phyloP scores from a whole-genome alignment of 257 asterid genomes.

The Solanum chiquidenum region DNA sequence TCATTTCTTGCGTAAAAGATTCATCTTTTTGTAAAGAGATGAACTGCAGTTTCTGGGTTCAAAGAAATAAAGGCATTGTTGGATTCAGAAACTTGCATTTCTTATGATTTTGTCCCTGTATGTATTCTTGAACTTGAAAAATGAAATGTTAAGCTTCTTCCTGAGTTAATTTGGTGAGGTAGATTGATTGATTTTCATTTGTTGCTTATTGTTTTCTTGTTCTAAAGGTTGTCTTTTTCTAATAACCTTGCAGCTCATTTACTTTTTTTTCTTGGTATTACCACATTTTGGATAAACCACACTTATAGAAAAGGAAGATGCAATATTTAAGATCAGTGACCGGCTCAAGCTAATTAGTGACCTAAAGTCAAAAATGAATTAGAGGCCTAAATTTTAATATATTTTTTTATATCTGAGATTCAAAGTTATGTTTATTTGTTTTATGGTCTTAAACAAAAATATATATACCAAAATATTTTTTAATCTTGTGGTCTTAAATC shows the following conservation, averaged over 20 bases:
- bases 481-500: too few relatives aligned
- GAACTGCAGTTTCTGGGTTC: too few relatives aligned
- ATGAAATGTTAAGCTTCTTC: background rate
- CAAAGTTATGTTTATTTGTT: too few relatives aligned
- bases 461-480: too few relatives aligned
- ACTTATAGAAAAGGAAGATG: background rate
- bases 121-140: background rate
- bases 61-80: too few relatives aligned
- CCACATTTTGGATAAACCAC: background rate
- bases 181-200: background rate
- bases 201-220: background rate
- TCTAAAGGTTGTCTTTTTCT: background rate
- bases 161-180: background rate
- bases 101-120: background rate
- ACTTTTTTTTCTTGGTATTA: background rate
- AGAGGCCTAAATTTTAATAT: too few relatives aligned
- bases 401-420: too few relatives aligned
- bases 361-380: too few relatives aligned
- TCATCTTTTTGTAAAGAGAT: too few relatives aligned
- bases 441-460: too few relatives aligned
- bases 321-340: background rate
- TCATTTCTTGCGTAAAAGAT: background rate
- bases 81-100: too few relatives aligned
- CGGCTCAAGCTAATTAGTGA: too few relatives aligned
- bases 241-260: background rate